Evolutionary conservation across 768 basidiomycete species (phyloP).

Genomic region (Podaxis carcinomalis): DNA sequence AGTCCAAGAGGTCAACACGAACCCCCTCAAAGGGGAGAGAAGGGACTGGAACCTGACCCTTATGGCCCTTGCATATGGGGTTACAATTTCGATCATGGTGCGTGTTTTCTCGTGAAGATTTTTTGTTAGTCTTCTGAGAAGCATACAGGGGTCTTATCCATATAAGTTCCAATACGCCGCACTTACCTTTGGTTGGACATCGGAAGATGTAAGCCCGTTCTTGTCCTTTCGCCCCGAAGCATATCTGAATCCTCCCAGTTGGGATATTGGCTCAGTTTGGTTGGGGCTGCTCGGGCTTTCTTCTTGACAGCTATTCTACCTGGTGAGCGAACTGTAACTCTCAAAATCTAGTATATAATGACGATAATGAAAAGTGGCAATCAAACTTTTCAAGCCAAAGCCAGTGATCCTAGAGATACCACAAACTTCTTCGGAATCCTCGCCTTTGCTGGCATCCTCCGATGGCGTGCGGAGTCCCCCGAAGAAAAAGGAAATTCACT

Average conservation of each 20-base stretch:
- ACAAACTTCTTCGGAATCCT: conserved; percentile 19
- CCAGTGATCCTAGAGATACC: conserved; percentile 23
- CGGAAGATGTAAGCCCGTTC: conserved; percentile 49
- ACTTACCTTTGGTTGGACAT: conserved; percentile 58
- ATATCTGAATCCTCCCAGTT: conserved; percentile 35
- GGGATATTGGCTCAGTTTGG: conserved; percentile 67
- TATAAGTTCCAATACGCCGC: conserved; percentile 67
- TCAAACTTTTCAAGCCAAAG: conserved; percentile 49
- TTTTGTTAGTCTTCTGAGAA: neutral
- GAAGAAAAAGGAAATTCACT: conserved; percentile 30
- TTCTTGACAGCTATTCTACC: conserved; percentile 58
- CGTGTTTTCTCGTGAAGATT: conserved; percentile 6
- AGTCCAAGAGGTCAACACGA: conserved; percentile 19
- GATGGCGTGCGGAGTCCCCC: neutral
- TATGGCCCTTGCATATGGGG: conserved; percentile 49
- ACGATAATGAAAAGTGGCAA: conserved; percentile 36
- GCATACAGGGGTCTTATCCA: conserved; percentile 46
- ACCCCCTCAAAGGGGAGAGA: conserved; percentile 34
- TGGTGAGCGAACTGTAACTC: conserved; percentile 32
- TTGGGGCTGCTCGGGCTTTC: conserved; percentile 49
- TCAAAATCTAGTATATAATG: neutral
- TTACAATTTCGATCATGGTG: conserved; percentile 45
- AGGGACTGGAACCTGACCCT: conserved; percentile 67
- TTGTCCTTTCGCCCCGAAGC: neutral
- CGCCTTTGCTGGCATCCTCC: conserved; percentile 27